phyloP scores from a whole-genome alignment of 208 protist genomes.

The Angomonas ambiguus region DNA sequence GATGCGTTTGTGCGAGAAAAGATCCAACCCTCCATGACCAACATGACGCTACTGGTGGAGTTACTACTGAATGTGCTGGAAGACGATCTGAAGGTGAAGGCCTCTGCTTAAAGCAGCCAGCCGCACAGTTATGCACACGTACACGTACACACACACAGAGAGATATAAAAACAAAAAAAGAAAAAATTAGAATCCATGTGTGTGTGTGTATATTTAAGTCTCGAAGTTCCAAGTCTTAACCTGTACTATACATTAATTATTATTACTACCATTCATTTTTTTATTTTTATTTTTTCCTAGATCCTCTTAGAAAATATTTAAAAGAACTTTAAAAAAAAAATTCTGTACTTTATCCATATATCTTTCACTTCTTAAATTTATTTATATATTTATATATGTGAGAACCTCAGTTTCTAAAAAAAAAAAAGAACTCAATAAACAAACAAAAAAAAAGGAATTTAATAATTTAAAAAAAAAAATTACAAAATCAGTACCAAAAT shows the following conservation, averaged over 20 bases:
- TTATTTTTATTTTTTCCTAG: neutral
- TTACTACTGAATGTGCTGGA: neutral
- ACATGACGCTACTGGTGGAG: neutral
- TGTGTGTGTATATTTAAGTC: too few species aligned
- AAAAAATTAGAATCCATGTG: too few species aligned
- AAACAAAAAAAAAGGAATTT: neutral
- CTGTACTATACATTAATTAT: too few species aligned
- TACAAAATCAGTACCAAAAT: conserved; percentile 3
- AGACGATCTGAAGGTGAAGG: neutral
- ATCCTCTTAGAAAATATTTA: neutral
- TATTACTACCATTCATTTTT: too few species aligned
- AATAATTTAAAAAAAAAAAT: neutral
- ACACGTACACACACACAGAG: too few species aligned
- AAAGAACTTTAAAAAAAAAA: too few species aligned
- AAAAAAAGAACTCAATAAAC: too few species aligned
- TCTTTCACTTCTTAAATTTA: neutral
- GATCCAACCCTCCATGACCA: neutral
- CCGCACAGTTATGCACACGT: too few species aligned
- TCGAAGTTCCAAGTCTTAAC: too few species aligned
- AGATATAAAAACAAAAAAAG: too few species aligned
- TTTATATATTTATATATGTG: too few species aligned
- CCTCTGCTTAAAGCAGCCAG: neutral
- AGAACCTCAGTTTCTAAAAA: too few species aligned
- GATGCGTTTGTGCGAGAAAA: neutral
- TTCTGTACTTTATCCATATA: neutral